Conservation (phyloP, 306 rosid genomes). For the Datisca glomerata region DNA sequence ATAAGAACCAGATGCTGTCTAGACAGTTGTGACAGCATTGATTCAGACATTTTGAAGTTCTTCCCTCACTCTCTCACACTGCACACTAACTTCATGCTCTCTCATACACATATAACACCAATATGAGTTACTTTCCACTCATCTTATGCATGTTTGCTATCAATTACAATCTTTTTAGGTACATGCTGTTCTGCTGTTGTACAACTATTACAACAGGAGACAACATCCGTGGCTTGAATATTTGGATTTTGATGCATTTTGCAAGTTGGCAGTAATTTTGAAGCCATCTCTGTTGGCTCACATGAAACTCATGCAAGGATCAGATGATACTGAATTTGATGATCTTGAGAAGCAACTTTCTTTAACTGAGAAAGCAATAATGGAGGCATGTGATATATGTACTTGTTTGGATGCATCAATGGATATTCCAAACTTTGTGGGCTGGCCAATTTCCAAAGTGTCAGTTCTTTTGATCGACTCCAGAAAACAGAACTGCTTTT, state of each 20-base stretch:
- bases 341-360: slow-evolving; percentile 61
- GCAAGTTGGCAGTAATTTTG: slow-evolving; percentile 49
- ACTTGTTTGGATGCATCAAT: slow-evolving; percentile 43
- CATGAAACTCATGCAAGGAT: slow-evolving; percentile 51
- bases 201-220: slow-evolving; percentile 74
- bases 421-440: slow-evolving; percentile 39
- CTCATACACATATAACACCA: background rate
- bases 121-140: slow-evolving; percentile 4
- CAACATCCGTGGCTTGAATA: slow-evolving; percentile 36
- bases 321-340: slow-evolving; percentile 30
- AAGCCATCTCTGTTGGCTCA: slow-evolving; percentile 48
- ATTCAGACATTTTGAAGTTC: no score
- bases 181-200: slow-evolving; percentile 62
- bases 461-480: slow-evolving; percentile 52
- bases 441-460: slow-evolving; percentile 74
- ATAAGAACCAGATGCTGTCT: no score
- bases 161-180: slow-evolving; percentile 37
- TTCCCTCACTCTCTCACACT: background rate
- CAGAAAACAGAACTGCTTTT: slow-evolving; percentile 50
- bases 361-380: slow-evolving; percentile 44
- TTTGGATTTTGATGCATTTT: slow-evolving; percentile 51
- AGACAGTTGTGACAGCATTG: no score
- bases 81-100: background rate
- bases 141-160: slow-evolving; percentile 18
- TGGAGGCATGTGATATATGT: slow-evolving; percentile 65